These are phyloP conservation scores for Lodderomyces beijingensis DNA, from an alignment of 1,139 yeast species.

Conservation along the genomic window DNA sequence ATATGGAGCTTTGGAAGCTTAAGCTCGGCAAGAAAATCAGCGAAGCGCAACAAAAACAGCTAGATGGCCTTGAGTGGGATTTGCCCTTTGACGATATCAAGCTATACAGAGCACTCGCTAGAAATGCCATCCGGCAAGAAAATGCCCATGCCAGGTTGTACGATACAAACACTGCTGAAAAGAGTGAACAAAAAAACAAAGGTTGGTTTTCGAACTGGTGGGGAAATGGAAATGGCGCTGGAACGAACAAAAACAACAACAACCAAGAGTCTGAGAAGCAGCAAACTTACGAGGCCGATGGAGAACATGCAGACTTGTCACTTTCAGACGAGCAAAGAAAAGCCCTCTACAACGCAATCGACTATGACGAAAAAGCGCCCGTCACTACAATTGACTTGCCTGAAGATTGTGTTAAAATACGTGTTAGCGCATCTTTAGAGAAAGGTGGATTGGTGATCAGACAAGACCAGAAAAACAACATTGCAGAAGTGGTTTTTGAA, in stretches of 20 bases:
- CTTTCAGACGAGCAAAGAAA: constrained; percentile 62
- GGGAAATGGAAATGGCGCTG: constrained; percentile 25
- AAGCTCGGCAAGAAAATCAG: constrained; percentile 36
- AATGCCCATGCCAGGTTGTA: constrained; percentile 18
- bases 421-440: constrained; percentile 62
- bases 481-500: constrained; percentile 79
- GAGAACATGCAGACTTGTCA: constrained; percentile 29
- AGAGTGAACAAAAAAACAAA: constrained; percentile 10
- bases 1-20: constrained; percentile 63
- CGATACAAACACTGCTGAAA: constrained; percentile 10
- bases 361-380: constrained; percentile 66
- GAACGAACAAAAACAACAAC: not conserved
- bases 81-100: constrained; percentile 75
- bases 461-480: constrained; percentile 32
- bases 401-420: constrained; percentile 63
- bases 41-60: constrained; percentile 34
- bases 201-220: constrained; percentile 67
- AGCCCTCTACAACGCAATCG: constrained; percentile 91
- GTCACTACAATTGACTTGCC: constrained; percentile 65
- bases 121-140: constrained; percentile 59
- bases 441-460: constrained; percentile 74
- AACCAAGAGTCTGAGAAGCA: constrained; percentile 8
- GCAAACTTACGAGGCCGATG: constrained; percentile 9
- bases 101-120: constrained; percentile 79
- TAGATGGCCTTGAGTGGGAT: constrained; percentile 54